Evolutionary conservation across 164 flowering plant genomes (phyloP), one percentile per base, ranked within the genome.

Genomic region (Tetracentron sinense): DNA sequence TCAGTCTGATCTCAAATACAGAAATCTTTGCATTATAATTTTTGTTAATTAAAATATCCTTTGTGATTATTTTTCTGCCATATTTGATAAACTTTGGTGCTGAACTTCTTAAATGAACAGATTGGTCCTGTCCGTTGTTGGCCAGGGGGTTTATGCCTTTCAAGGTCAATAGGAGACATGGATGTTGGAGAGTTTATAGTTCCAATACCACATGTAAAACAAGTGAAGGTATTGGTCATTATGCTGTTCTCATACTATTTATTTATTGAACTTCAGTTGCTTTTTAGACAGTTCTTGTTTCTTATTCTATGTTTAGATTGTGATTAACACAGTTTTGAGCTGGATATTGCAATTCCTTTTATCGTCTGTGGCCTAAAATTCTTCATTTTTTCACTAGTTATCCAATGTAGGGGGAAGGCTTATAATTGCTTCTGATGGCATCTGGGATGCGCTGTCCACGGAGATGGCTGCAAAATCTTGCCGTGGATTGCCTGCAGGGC

Each of bases 141-240:
- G 97, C 97, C 97, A 0, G 96, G 97, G n/a, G 97, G 96, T 25
- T 83, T 91, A 72, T 91, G 97, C 78, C 92, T 91, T 70, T 91
- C 97, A 26, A 75, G 97, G 69, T 91, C 96, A 8, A 91, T 91
- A 56, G 96, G 96, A 31, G 93, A 89, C 66, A 83, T 84, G 90
- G 97, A 91, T 77, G 97, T 90, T 60, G 95, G 97, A 20, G 95
- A 90, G 62, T 88, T 79, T 60, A 90, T 90, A 49, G 96, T 91
- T 64, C 96, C 97, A 26, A 72, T 91, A 63, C 97, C 97, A 21
- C 67, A 79, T 78, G 97, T 91, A 20, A 91, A 91, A 71, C 96
- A 91, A 91, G 97, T 91, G 55, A 91, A 91, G 88, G 97, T 90
- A 78, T 42, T 21, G 8, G 8, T 42, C 19, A 58, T 61, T 14